Conservation (phyloP, 305 asterid genomes). For the Solanum hybrid region DNA sequence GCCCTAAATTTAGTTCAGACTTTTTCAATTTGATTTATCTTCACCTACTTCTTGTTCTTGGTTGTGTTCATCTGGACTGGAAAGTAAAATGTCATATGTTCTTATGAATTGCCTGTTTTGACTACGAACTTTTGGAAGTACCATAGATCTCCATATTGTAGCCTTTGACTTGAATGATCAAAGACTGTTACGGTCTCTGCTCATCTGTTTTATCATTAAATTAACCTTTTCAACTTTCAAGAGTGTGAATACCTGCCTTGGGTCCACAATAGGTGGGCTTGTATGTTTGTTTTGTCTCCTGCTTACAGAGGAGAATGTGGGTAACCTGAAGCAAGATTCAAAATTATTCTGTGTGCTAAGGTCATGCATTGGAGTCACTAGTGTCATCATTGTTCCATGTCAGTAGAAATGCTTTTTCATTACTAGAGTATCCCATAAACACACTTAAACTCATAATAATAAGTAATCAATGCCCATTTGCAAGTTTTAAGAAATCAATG, state of each 20-base stretch:
- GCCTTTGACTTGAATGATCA: conserved; percentile 2
- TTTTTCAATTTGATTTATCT: background rate
- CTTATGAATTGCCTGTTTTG: background rate
- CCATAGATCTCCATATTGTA: background rate
- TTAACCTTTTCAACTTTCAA: background rate
- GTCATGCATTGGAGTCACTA: background rate
- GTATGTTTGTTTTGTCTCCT: background rate
- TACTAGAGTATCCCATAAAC: background rate
- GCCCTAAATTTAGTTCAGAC: background rate
- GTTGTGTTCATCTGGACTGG: background rate
- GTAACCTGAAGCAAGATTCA: background rate
- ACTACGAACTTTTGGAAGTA: background rate
- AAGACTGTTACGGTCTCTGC: background rate
- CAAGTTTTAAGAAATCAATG: background rate
- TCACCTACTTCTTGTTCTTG: conserved; percentile 1
- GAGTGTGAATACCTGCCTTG: background rate
- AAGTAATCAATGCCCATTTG: background rate
- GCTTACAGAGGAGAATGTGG: background rate
- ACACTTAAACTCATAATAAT: background rate
- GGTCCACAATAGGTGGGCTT: background rate
- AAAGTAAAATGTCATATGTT: background rate
- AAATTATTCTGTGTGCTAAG: background rate
- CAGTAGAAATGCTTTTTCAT: background rate
- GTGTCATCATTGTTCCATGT: background rate
- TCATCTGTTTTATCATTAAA: background rate